Percentiles rank a stretch among this genome's conserved stretches.
Conservation (phyloP, 306 rosid species). For the Crataegus laevigata region DNA sequence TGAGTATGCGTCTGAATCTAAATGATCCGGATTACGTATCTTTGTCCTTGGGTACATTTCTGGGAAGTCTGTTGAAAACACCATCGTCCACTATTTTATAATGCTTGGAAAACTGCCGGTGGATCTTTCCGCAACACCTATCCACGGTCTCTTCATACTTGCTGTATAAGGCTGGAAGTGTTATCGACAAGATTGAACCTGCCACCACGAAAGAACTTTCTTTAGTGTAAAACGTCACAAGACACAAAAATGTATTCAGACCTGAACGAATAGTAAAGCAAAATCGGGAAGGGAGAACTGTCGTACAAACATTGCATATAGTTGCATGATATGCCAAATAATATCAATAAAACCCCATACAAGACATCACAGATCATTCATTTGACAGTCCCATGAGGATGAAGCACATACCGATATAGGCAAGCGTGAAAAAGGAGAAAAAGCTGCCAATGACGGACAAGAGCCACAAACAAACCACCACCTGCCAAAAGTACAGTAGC, state of each 20-base stretch:
- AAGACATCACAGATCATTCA: not conserved
- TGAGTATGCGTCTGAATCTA: not conserved
- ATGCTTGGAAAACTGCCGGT: constrained; percentile 69
- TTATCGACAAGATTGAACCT: constrained; percentile 60
- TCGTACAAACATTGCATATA: not conserved
- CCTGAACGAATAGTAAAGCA: not conserved
- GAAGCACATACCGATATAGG: constrained; percentile 60
- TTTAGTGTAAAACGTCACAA: constrained; percentile 5
- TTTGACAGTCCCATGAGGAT: constrained; percentile 5
- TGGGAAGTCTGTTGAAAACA: constrained; percentile 63
- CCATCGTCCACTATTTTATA: constrained; percentile 74
- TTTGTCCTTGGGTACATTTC: constrained; percentile 54
- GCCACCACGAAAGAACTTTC: constrained; percentile 17
- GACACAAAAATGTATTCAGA: not conserved
- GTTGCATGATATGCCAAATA: not conserved
- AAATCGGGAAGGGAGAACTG: not conserved
- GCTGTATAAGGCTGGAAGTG: constrained; percentile 71
- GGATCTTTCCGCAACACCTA: constrained; percentile 51
- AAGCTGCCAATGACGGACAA: constrained; percentile 71
- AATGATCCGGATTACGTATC: constrained; percentile 29
- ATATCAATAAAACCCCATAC: not conserved
- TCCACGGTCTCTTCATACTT: constrained; percentile 48
- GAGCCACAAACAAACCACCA: constrained; percentile 75
- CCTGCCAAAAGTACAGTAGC: constrained; percentile 45
- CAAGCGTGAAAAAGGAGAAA: constrained; percentile 68